These are phyloP conservation scores for Parasitella parasitica DNA, from an alignment of 371 early-diverging fungal species.

Conservation along the genomic window DNA sequence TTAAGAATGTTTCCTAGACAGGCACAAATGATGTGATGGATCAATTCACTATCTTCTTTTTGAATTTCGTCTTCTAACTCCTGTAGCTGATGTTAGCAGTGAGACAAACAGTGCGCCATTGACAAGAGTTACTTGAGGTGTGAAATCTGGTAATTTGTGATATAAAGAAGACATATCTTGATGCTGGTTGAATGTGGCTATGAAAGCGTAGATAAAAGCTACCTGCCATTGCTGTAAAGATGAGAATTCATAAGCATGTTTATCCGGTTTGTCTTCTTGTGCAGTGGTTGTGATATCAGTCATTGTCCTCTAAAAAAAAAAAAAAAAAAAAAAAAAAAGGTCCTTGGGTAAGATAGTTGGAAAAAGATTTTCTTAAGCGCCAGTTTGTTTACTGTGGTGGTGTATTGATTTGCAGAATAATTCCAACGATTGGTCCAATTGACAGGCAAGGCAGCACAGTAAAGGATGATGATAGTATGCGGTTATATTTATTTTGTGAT, in stretches of 20 bases:
- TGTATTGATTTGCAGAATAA: not conserved
- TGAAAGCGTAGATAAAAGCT: constrained; percentile 44
- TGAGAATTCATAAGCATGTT: constrained; percentile 1
- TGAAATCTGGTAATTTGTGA: constrained; percentile 24
- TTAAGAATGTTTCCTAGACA: constrained; percentile 41
- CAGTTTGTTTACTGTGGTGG: not conserved
- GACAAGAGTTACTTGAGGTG: constrained; percentile 28
- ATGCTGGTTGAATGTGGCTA: constrained; percentile 21
- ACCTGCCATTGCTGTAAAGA: constrained; percentile 35
- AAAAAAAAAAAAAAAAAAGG: too few relatives aligned
- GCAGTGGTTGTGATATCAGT: not conserved
- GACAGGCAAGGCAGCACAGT: not conserved
- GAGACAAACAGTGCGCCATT: constrained; percentile 12
- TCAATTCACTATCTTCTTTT: constrained; percentile 19
- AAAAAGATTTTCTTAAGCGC: not conserved
- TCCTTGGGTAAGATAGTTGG: too few relatives aligned
- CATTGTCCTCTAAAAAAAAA: not conserved
- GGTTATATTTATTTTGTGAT: too few relatives aligned
- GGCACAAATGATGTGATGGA: constrained; percentile 32
- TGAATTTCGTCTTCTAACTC: constrained; percentile 30
- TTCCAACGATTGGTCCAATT: not conserved
- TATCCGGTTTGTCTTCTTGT: not conserved
- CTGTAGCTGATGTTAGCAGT: constrained; percentile 13
- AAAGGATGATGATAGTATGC: not conserved
- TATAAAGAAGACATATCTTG: constrained; percentile 12